phyloP scores from a whole-genome alignment of 169 alveolate genomes.

The Plasmodium cynomolgi region DNA sequence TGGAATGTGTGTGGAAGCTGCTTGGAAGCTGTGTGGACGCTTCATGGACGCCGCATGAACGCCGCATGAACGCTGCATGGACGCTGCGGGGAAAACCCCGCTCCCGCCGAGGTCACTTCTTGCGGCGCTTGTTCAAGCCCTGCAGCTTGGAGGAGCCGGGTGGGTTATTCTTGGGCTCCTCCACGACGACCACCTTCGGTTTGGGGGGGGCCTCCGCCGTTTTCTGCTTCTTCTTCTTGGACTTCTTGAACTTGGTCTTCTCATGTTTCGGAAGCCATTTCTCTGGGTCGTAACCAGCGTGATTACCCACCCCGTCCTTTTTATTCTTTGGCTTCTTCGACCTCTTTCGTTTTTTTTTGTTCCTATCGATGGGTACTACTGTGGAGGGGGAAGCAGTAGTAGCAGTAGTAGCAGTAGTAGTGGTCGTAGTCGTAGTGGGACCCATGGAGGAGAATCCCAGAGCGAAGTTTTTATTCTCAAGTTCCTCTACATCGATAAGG shows the following conservation, averaged over 20 bases:
- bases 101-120: not conserved
- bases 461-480: conserved; percentile 33
- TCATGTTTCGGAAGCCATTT: conserved; percentile 69
- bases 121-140: conserved; percentile 39
- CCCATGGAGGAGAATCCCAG: not conserved
- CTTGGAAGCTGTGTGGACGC: too few species aligned
- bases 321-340: conserved; percentile 3
- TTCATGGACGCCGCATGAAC: too few species aligned
- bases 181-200: not conserved
- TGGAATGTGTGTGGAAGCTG: too few species aligned
- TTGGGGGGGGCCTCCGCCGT: not conserved
- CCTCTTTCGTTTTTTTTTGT: conserved; percentile 18
- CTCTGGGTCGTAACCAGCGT: conserved; percentile 8
- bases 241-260: conserved; percentile 7
- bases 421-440: too few species aligned
- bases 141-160: conserved; percentile 33
- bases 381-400: not conserved
- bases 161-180: conserved; percentile 9
- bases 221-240: conserved; percentile 44
- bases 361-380: not conserved
- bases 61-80: too few species aligned
- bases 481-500: conserved; percentile 66
- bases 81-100: not conserved
- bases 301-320: not conserved
- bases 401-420: too few species aligned